These are phyloP conservation scores for Metschnikowia lunata DNA, from an alignment of 805 yeast species.

Conservation along the genomic window DNA sequence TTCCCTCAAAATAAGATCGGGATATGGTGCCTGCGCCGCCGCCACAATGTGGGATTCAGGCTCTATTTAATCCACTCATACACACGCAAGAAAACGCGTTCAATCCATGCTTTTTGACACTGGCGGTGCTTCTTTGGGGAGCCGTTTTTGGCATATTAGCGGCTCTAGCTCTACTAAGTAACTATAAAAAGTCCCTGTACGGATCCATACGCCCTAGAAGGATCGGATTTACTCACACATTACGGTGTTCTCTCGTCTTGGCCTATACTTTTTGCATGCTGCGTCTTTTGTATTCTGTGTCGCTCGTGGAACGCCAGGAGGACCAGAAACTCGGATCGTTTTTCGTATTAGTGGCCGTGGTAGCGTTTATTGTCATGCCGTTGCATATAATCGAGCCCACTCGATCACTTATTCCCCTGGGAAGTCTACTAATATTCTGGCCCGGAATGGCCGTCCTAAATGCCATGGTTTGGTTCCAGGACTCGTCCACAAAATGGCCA, in stretches of 20 bases:
- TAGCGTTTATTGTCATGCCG: slow-evolving; percentile 29
- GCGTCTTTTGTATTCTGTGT: slow-evolving; percentile 12
- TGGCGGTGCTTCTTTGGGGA: slow-evolving; percentile 11
- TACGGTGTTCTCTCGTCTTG: slow-evolving; percentile 19
- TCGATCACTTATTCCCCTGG: slow-evolving; percentile 33
- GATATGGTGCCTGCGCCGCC: slow-evolving; percentile 8
- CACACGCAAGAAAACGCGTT: slow-evolving; percentile 28
- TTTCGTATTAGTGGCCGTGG: slow-evolving; percentile 2
- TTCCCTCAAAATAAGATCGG: too few relatives aligned
- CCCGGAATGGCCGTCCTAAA: slow-evolving; percentile 18
- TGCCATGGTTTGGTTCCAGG: slow-evolving; percentile 23
- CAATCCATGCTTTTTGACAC: slow-evolving; percentile 31
- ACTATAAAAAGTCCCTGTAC: slow-evolving; percentile 2
- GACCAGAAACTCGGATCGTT: slow-evolving; percentile 20
- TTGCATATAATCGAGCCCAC: slow-evolving; percentile 43
- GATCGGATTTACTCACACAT: slow-evolving; percentile 24
- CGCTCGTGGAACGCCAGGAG: slow-evolving; percentile 22
- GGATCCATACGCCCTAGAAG: slow-evolving; percentile 21
- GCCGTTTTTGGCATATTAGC: slow-evolving; percentile 5
- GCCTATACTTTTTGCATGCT: slow-evolving; percentile 15
- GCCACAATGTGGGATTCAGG: slow-evolving; percentile 18
- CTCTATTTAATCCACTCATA: slow-evolving; percentile 20
- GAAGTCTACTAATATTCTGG: slow-evolving; percentile 42
- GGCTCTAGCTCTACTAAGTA: not conserved
- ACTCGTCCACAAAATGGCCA: slow-evolving; percentile 23